Conservation (phyloP, 1,139 yeast genomes). For the Magnusiomyces paraingens region DNA sequence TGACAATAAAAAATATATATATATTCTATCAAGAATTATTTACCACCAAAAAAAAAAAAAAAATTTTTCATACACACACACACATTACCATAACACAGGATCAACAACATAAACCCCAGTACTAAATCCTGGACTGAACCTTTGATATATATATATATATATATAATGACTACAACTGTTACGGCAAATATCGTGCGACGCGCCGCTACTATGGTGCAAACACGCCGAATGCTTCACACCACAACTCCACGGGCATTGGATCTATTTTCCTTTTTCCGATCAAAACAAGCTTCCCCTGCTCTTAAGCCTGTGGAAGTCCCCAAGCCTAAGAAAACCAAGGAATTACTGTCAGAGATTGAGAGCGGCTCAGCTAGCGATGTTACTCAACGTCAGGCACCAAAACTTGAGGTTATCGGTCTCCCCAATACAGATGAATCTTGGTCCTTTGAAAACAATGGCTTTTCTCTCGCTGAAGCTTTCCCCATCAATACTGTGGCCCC, state of each 20-base stretch:
- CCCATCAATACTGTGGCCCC: conserved; percentile 10
- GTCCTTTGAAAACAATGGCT: conserved; percentile 10
- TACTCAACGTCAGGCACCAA: conserved; percentile 8
- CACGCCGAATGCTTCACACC: background rate
- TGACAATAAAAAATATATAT: too few relatives aligned
- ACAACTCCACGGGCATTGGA: background rate
- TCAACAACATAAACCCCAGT: too few relatives aligned
- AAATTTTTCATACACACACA: too few relatives aligned
- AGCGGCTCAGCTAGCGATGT: conserved; percentile 10
- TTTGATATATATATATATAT: too few relatives aligned
- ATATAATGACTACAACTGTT: too few relatives aligned
- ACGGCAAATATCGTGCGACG: too few relatives aligned
- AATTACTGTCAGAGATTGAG: conserved; percentile 13
- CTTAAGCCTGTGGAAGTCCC: background rate
- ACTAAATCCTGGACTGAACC: too few relatives aligned
- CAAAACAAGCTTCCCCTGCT: background rate
- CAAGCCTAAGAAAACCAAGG: conserved; percentile 8
- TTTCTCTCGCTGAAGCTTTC: conserved; percentile 9
- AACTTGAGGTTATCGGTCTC: conserved; percentile 15
- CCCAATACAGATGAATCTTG: conserved; percentile 11
- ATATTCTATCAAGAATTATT: too few relatives aligned
- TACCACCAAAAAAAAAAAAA: too few relatives aligned
- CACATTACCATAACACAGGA: too few relatives aligned
- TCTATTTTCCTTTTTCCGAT: conserved; percentile 3
- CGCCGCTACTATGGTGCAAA: too few relatives aligned